Percentiles rank a stretch among this genome's conserved stretches.
Conservation (phyloP, 768 basidiomycete species). For the Phaffia tasmanica region DNA sequence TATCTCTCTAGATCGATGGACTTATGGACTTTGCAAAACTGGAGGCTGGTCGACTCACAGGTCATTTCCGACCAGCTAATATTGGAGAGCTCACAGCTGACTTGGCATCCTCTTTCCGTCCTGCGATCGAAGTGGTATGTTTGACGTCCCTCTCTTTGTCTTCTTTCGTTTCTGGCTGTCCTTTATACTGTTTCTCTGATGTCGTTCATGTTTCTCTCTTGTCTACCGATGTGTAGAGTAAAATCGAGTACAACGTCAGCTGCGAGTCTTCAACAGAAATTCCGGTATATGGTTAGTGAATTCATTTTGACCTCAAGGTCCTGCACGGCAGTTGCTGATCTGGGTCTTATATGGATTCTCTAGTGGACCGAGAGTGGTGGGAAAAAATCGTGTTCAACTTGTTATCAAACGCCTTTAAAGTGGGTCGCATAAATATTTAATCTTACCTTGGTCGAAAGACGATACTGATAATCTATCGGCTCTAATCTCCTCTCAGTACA, state of each 20-base stretch:
- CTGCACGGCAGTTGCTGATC: no score
- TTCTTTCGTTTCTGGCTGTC: no score
- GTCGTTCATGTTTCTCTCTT: no score
- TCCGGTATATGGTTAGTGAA: not conserved
- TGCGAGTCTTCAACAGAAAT: not conserved
- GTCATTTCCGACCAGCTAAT: conserved; percentile 9
- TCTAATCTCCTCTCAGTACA: conserved; percentile 2
- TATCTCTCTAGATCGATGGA: not conserved
- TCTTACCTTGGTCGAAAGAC: no score
- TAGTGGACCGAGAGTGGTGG: not conserved
- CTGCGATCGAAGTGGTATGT: conserved; percentile 1
- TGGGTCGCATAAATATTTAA: not conserved
- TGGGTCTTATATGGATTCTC: no score
- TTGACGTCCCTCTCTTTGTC: no score
- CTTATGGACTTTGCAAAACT: conserved; percentile 5
- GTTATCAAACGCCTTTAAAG: not conserved
- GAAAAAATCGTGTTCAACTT: conserved; percentile 18
- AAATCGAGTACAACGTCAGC: not conserved
- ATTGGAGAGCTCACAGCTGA: not conserved
- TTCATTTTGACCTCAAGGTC: no score
- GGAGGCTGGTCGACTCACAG: not conserved
- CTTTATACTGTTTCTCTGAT: no score
- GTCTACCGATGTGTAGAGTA: not conserved
- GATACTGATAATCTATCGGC: not conserved
- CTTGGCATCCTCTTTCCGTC: conserved; percentile 4